Conservation (phyloP, 2,329 filamentous ascomycete species). For the Epicoccum nigrum region DNA sequence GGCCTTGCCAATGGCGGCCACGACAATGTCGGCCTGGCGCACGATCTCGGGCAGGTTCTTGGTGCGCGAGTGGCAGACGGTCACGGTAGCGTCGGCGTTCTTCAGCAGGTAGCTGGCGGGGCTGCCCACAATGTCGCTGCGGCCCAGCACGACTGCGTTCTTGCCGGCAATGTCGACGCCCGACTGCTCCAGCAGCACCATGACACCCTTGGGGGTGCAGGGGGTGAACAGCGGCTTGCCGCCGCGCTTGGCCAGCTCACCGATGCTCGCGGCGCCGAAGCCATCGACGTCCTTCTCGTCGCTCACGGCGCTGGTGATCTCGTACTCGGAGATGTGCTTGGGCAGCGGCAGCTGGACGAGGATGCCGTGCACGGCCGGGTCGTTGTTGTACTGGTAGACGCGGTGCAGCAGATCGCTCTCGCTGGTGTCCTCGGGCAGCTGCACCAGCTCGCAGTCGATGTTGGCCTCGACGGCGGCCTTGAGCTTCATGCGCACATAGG, state of each 20-base stretch:
- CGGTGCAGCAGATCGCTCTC: constrained; percentile 86
- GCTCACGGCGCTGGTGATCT: constrained; percentile 85
- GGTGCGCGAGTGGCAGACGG: constrained; percentile 92
- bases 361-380: constrained; percentile 85
- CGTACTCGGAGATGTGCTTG: constrained; percentile 86
- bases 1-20: constrained; percentile 88
- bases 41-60: constrained; percentile 73
- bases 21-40: constrained; percentile 84
- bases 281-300: constrained; percentile 98
- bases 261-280: constrained; percentile 92
- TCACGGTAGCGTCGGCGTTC: constrained; percentile 95
- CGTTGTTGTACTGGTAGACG: constrained; percentile 83
- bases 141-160: constrained; percentile 89
- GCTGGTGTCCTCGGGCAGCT: constrained; percentile 79
- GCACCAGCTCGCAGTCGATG: constrained; percentile 84
- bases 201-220: constrained; percentile 96
- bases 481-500: constrained; percentile 99
- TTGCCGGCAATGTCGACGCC: constrained; percentile 87
- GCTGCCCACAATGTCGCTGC: constrained; percentile 96
- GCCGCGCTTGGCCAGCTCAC: constrained; percentile 93
- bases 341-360: constrained; percentile 93
- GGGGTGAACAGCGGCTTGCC: constrained; percentile 88
- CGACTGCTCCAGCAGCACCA: constrained; percentile 84
- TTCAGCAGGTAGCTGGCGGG: constrained; percentile 95
- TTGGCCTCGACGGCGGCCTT: constrained; percentile 96